Percentiles rank a stretch among this genome's conserved stretches.
Conservation (phyloP, 495 filamentous ascomycete species). For the Parachaetomium inaequale region DNA sequence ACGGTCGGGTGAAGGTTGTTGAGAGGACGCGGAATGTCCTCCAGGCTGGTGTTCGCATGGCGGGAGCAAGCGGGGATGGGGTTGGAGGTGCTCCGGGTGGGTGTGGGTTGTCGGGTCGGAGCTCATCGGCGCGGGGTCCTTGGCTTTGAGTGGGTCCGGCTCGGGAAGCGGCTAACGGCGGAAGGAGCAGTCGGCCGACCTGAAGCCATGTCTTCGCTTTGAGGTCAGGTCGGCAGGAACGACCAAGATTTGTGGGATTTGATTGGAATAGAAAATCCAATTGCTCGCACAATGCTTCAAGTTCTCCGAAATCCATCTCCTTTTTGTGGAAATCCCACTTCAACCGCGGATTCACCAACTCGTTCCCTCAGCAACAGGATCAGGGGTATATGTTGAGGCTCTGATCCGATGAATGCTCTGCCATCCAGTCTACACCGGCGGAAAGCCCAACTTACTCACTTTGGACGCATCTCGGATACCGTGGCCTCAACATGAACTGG, state of each 20-base stretch:
- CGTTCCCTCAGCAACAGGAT: background rate
- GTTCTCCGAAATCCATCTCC: background rate
- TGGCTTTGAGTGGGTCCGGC: conserved; percentile 6
- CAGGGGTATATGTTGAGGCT: too few relatives aligned
- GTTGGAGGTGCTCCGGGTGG: conserved; percentile 9
- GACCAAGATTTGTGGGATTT: background rate
- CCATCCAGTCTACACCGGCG: too few relatives aligned
- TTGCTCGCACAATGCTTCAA: background rate
- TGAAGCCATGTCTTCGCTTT: background rate
- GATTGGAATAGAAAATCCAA: background rate
- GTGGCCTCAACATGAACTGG: conserved; percentile 49
- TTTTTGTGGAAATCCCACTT: background rate
- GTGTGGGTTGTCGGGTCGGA: background rate
- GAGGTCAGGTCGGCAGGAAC: conserved; percentile 1
- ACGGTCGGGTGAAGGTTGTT: background rate
- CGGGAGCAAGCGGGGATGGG: background rate
- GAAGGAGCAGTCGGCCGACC: background rate
- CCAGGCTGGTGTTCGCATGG: conserved; percentile 24
- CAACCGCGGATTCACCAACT: background rate
- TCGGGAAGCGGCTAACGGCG: conserved; percentile 1
- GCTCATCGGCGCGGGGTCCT: conserved; percentile 19
- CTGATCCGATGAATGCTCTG: background rate
- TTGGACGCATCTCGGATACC: too few relatives aligned
- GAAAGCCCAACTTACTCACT: background rate
- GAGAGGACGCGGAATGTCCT: conserved; percentile 19